phyloP scores from a whole-genome alignment of 2,329 filamentous ascomycete genomes.

The Trichoderma oligosporum region DNA sequence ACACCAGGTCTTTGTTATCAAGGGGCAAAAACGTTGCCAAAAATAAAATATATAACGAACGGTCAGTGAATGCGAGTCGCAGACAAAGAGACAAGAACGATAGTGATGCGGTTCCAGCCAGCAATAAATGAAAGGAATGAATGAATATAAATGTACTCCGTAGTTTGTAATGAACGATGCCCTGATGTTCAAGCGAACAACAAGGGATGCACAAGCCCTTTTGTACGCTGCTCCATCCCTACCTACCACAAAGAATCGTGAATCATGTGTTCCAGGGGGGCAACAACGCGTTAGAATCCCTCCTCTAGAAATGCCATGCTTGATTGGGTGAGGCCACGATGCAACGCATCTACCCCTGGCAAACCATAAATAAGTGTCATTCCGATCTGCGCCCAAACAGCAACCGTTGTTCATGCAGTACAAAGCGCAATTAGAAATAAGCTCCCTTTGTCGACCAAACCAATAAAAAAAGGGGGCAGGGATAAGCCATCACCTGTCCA shows the following conservation, averaged over 20 bases:
- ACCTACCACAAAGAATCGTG: slow-evolving; percentile 3
- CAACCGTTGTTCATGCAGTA: neutral
- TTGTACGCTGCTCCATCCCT: slow-evolving; percentile 1
- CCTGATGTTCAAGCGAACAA: neutral
- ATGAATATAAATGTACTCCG: neutral
- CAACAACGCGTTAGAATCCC: neutral
- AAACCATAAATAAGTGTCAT: neutral
- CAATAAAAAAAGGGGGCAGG: neutral
- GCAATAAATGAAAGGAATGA: slow-evolving; percentile 9
- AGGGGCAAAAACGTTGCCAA: neutral
- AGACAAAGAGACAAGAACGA: neutral
- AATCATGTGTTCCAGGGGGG: slow-evolving; percentile 8
- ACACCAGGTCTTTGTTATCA: slow-evolving; percentile 10
- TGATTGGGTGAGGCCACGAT: slow-evolving; percentile 1
- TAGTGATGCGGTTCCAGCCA: slow-evolving; percentile 9
- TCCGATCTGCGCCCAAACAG: slow-evolving; percentile 7
- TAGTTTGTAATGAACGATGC: neutral
- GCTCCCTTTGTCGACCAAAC: slow-evolving; percentile 1
- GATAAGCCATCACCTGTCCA: neutral
- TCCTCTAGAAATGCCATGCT: neutral
- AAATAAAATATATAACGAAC: neutral
- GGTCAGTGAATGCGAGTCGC: neutral
- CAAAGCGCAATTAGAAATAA: slow-evolving; percentile 2
- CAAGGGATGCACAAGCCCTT: slow-evolving; percentile 6
- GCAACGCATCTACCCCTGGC: slow-evolving; percentile 1